These are phyloP conservation scores for Candida sakaeoensis DNA, from an alignment of 805 yeast species.

Conservation along the genomic window DNA sequence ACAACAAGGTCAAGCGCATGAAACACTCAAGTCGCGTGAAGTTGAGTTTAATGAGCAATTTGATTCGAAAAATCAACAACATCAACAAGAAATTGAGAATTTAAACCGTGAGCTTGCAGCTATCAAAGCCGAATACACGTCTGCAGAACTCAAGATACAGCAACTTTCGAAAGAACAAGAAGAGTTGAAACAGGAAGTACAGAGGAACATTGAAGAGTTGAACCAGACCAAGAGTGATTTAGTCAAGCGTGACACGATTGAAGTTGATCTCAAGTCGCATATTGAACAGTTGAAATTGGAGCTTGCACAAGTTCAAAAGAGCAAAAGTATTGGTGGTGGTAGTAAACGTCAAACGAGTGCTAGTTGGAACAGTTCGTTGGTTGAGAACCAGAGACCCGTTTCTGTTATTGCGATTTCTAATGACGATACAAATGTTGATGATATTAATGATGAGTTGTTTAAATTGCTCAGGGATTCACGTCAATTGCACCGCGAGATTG, in stretches of 20 bases:
- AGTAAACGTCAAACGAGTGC: slow-evolving; percentile 43
- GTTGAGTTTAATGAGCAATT: slow-evolving; percentile 47
- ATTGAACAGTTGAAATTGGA: slow-evolving; percentile 53
- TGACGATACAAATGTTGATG: slow-evolving; percentile 55
- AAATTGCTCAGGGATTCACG: slow-evolving; percentile 67
- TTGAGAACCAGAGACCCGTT: slow-evolving; percentile 51
- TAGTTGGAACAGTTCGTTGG: slow-evolving; percentile 31
- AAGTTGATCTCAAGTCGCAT: slow-evolving; percentile 60
- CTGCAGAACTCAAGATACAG: slow-evolving; percentile 56
- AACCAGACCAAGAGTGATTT: slow-evolving; percentile 56
- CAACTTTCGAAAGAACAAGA: slow-evolving; percentile 59
- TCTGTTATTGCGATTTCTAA: slow-evolving; percentile 58
- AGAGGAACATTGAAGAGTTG: slow-evolving; percentile 57
- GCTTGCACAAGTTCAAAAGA: slow-evolving; percentile 40
- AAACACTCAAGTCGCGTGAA: slow-evolving; percentile 52
- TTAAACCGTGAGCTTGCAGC: slow-evolving; percentile 54
- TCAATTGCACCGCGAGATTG: slow-evolving; percentile 74
- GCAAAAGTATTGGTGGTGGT: slow-evolving; percentile 20
- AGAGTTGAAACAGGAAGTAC: slow-evolving; percentile 61
- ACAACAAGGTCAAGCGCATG: slow-evolving; percentile 52
- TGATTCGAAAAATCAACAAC: slow-evolving; percentile 43
- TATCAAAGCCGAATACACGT: slow-evolving; percentile 53
- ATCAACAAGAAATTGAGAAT: slow-evolving; percentile 43
- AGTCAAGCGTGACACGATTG: slow-evolving; percentile 57
- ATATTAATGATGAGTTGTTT: slow-evolving; percentile 73